Evolutionary conservation across 495 filamentous ascomycete genomes (phyloP).

Genomic region (Xylaria bambusicola): DNA sequence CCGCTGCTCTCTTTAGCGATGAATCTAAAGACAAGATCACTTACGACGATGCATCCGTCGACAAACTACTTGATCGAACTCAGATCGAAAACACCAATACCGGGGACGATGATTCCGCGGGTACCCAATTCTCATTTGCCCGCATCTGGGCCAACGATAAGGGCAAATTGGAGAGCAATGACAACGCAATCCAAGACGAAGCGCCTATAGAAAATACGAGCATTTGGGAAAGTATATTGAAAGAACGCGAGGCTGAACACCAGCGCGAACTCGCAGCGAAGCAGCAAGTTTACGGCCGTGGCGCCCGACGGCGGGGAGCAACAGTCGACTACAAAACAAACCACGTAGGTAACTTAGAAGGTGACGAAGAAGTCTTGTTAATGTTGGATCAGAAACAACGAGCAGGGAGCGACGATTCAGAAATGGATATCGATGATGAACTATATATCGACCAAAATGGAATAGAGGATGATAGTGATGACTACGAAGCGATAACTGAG

Average conservation of each 20-base stretch:
- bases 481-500: slow-evolving; percentile 13
- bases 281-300: slow-evolving; percentile 75
- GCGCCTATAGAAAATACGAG: slow-evolving; percentile 57
- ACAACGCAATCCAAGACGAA: slow-evolving; percentile 60
- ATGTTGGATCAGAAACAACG: slow-evolving; percentile 22
- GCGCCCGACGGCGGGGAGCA: slow-evolving; percentile 61
- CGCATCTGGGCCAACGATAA: slow-evolving; percentile 89
- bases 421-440: slow-evolving; percentile 28
- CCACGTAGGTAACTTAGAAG: slow-evolving; percentile 38
- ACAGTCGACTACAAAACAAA: slow-evolving; percentile 37
- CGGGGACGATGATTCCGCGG: slow-evolving; percentile 57
- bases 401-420: slow-evolving; percentile 26
- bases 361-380: slow-evolving; percentile 30
- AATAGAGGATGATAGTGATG: slow-evolving; percentile 19
- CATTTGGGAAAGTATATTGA: slow-evolving; percentile 87
- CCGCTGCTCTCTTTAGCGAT: slow-evolving; percentile 79
- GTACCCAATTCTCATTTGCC: slow-evolving; percentile 85
- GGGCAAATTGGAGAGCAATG: slow-evolving; percentile 37
- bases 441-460: slow-evolving; percentile 25
- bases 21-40: slow-evolving; percentile 63
- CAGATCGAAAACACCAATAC: slow-evolving; percentile 71
- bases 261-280: slow-evolving; percentile 63
- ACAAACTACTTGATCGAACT: slow-evolving; percentile 85
- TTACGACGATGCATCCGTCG: slow-evolving; percentile 79
- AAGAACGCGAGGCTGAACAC: slow-evolving; percentile 76